Conservation (phyloP, 2,329 filamentous ascomycete genomes). For the Daldinia sp. region DNA sequence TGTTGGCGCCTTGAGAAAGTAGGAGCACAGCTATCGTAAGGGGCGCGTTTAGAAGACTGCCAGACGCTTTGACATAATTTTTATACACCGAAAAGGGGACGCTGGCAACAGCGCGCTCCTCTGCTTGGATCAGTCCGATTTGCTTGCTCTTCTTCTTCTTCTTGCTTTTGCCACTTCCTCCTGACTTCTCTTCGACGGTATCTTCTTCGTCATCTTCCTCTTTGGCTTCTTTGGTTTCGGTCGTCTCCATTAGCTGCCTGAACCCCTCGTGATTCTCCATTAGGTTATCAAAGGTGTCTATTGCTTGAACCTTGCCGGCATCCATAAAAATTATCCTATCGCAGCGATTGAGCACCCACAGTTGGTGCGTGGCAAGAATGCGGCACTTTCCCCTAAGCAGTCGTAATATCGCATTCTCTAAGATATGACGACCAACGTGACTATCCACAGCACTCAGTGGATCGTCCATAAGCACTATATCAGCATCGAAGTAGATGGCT, state of each 20-base stretch:
- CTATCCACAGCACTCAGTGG: constrained; percentile 77
- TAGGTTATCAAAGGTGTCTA: constrained; percentile 90
- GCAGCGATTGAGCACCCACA: constrained; percentile 90
- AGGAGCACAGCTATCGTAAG: constrained; percentile 73
- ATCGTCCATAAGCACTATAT: constrained; percentile 77
- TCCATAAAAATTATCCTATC: constrained; percentile 96
- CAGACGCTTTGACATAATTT: constrained; percentile 81
- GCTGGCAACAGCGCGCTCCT: constrained; percentile 76
- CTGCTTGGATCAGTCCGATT: constrained; percentile 75
- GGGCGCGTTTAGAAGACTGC: constrained; percentile 75
- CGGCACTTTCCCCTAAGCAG: constrained; percentile 89
- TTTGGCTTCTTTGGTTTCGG: constrained; percentile 76
- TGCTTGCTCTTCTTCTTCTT: constrained; percentile 70
- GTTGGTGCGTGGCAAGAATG: constrained; percentile 92
- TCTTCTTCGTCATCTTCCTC: constrained; percentile 60
- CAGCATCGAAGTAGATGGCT: constrained; percentile 76
- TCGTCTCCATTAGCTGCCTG: constrained; percentile 85
- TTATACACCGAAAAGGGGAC: constrained; percentile 85
- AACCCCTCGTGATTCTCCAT: constrained; percentile 85
- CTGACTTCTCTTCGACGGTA: constrained; percentile 61
- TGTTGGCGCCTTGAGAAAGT: constrained; percentile 84
- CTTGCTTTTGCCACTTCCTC: constrained; percentile 59
- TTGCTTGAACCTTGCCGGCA: constrained; percentile 81
- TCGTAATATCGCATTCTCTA: constrained; percentile 93
- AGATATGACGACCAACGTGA: constrained; percentile 80